Percentiles rank a stretch among this genome's conserved stretches.
Evolutionary conservation across 371 early-diverging fungal genomes (phyloP).

Genomic region (Mucor ambiguus): DNA sequence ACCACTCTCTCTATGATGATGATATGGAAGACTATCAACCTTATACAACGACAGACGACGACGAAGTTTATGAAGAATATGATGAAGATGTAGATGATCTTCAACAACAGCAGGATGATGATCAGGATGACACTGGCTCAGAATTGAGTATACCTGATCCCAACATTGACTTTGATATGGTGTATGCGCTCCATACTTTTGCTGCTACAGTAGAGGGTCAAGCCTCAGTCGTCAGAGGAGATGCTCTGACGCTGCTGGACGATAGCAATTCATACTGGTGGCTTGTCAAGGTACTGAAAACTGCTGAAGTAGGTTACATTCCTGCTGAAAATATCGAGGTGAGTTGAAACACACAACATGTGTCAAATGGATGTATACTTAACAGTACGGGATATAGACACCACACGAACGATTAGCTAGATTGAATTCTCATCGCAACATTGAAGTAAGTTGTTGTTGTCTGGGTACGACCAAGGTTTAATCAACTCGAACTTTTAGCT

Average conservation of each 20-base stretch:
- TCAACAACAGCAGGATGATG: conserved; percentile 41
- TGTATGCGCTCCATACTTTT: conserved; percentile 95
- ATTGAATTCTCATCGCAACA: conserved; percentile 86
- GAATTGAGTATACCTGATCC: conserved; percentile 69
- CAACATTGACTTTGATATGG: conserved; percentile 74
- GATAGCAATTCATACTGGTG: conserved; percentile 99
- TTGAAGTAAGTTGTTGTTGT: conserved; percentile 38
- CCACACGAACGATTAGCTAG: conserved; percentile 91
- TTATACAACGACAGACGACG: conserved; percentile 21
- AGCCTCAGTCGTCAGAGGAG: conserved; percentile 89
- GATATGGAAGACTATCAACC: conserved; percentile 43
- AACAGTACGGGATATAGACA: too few relatives aligned
- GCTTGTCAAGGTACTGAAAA: conserved; percentile 90
- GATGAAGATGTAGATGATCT: conserved; percentile 42
- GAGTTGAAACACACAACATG: not conserved
- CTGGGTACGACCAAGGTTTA: not conserved
- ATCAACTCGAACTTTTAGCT: conserved; percentile 24
- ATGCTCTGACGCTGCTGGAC: conserved; percentile 87
- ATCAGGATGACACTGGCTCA: conserved; percentile 59
- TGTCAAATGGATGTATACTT: too few relatives aligned
- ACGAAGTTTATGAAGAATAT: conserved; percentile 41
- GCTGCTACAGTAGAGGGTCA: conserved; percentile 95
- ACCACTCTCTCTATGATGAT: conserved; percentile 47
- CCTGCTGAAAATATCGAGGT: conserved; percentile 97
- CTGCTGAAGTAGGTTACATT: conserved; percentile 92